These are phyloP conservation scores for Oryza rufipogon DNA, from an alignment of 176 grass and related monocot species.

Conservation along the genomic window DNA sequence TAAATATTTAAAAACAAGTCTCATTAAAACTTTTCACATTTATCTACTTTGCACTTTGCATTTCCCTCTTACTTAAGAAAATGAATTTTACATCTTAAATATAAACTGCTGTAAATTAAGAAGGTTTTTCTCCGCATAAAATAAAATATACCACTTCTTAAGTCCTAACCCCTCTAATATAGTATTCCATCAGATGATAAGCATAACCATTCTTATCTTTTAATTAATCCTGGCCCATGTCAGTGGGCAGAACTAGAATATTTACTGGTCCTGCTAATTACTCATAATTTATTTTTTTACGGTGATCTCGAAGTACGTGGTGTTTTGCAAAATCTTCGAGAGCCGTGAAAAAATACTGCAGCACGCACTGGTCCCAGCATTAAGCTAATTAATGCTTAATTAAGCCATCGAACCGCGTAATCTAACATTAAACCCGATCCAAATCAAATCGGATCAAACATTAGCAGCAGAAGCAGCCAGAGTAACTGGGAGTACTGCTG, in stretches of 20 bases:
- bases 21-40: neutral
- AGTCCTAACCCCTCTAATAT: neutral
- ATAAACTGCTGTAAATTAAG: neutral
- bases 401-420: slow-evolving; percentile 52
- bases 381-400: slow-evolving; percentile 28
- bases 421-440: slow-evolving; percentile 39
- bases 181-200: slow-evolving; percentile 1
- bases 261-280: neutral
- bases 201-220: slow-evolving; percentile 1
- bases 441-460: slow-evolving; percentile 47
- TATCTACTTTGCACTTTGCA: neutral
- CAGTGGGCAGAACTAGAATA: neutral
- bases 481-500: neutral
- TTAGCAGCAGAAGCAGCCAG: neutral
- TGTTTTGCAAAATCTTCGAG: slow-evolving; percentile 28
- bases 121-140: too few relatives aligned
- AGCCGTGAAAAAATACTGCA: slow-evolving; percentile 31
- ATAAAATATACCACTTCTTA: neutral
- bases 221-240: neutral
- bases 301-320: slow-evolving; percentile 41
- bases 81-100: neutral
- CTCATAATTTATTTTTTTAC: neutral
- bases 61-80: neutral
- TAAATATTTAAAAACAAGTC: too few relatives aligned
- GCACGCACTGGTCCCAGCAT: slow-evolving; percentile 31